Base-by-base conservation (phyloP, 1,284 basidiomycete genomes). In the Cystobasidium slooffiae region DNA sequence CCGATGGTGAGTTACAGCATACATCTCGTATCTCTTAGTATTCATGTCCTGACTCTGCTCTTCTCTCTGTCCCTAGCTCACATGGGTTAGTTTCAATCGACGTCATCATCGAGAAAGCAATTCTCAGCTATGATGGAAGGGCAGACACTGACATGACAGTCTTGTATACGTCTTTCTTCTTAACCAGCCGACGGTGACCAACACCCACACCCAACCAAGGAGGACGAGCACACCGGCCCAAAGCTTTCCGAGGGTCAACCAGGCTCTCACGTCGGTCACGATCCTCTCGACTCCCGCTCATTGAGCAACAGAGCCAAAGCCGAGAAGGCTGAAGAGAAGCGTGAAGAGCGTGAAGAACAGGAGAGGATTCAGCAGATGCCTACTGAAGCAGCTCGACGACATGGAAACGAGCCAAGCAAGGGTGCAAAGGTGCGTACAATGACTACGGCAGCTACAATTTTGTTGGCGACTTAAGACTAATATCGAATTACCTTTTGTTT, bases 181-280 rank as follows among this genome's bases (percentile, higher is more conserved):
- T 6, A 2, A 9, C 31, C 69, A 73, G 70, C 31, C 52, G 70
- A 73, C 44, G 70, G 70, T 24, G 70, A 73, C 63, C 70, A 73
- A 44, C 70, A 66, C 70, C 52, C 47, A 24, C 70, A 73, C 70
- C 70, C 63, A 46, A 73, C 70, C 49, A 73, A 73, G 70, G n/a
- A 31, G 6, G 70, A 73, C 55, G 70, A 73, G 63, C 70, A 73
- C 63, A 73, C 70, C 52, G 70, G 70, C 14, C 70, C 70, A 12
- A 43, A 51, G 20, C 47, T 66, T 8, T 24, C 56, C 9, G 70
- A 73, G 49, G 70, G 70, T 22, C 55, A 73, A 53, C 31, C 31
- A 24, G 20, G 41, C 41, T 73, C 70, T 12, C 70, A 73, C 31
- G 44, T 49, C 53, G 41, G 22, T 24, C 44, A 73, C 39, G 70